Evolutionary conservation across 1,139 yeast genomes (phyloP).

Genomic region (Sugiyamaella paludigena): DNA sequence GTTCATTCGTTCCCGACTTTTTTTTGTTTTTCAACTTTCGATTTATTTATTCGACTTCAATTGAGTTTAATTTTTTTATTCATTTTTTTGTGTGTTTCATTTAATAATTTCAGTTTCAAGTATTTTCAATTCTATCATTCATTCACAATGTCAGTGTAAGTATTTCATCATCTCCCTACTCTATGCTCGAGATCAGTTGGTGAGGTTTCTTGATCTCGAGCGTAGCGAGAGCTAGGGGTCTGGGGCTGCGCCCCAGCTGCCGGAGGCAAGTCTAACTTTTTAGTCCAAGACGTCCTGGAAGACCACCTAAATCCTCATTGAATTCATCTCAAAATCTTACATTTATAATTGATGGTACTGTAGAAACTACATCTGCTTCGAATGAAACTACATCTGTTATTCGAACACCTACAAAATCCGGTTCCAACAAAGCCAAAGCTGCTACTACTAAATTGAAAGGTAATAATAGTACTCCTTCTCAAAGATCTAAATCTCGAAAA

Average conservation of each 20-base stretch:
- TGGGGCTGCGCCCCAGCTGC: no score
- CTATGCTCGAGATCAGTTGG: no score
- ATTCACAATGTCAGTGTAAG: slow-evolving; percentile 2
- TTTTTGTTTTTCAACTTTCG: no score
- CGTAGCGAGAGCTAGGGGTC: no score
- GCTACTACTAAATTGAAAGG: background rate
- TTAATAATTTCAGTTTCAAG: no score
- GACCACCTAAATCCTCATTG: slow-evolving; percentile 2
- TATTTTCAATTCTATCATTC: no score
- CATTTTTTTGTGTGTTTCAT: no score
- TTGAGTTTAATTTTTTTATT: no score
- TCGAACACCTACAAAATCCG: background rate
- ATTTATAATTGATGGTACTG: slow-evolving; percentile 10
- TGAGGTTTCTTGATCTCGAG: no score
- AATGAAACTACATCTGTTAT: slow-evolving; percentile 4
- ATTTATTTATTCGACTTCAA: background rate
- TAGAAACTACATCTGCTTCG: slow-evolving; percentile 11
- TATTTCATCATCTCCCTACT: no score
- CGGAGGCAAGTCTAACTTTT: background rate
- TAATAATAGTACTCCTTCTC: background rate
- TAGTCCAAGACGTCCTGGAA: slow-evolving; percentile 9
- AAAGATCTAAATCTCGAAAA: background rate
- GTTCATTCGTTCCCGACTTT: background rate
- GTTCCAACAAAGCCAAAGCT: background rate
- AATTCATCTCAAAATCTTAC: slow-evolving; percentile 6